A percentile compares a stretch with the other conserved stretches of the same genome.
These are phyloP conservation scores for Ogataea methylovora DNA, from an alignment of 805 yeast species.

Conservation along the genomic window DNA sequence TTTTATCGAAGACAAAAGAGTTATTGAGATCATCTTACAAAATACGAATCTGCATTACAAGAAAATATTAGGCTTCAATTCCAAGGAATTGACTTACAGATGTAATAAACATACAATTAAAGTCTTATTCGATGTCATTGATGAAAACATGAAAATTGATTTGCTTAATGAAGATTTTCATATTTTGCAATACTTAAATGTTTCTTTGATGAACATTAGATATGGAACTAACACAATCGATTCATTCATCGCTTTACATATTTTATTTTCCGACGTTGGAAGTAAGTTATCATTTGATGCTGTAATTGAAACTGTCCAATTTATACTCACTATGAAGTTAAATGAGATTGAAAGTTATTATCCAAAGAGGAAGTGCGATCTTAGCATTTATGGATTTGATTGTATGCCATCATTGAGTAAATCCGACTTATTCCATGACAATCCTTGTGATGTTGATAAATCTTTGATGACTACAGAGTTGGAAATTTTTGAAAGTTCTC, in stretches of 20 bases:
- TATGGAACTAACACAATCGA: too few species aligned
- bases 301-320: slow-evolving; percentile 20
- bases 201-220: slow-evolving; percentile 9
- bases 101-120: slow-evolving; percentile 13
- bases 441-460: too few species aligned
- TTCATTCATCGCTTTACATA: slow-evolving; percentile 13
- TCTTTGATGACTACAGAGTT: too few species aligned
- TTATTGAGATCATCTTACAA: background rate
- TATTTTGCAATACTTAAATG: too few species aligned
- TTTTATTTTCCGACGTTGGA: slow-evolving; percentile 22
- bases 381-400: slow-evolving; percentile 15
- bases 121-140: slow-evolving; percentile 22
- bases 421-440: slow-evolving; percentile 18
- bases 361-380: slow-evolving; percentile 7
- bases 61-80: slow-evolving; percentile 1
- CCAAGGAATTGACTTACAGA: background rate
- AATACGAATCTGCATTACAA: slow-evolving; percentile 10
- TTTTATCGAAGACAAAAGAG: slow-evolving; percentile 3
- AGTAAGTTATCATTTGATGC: slow-evolving; percentile 28
- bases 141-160: slow-evolving; percentile 22
- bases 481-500: too few species aligned
- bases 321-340: slow-evolving; percentile 12
- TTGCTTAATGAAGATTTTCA: slow-evolving; percentile 10
- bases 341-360: slow-evolving; percentile 7
- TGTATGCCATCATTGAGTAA: slow-evolving; percentile 22